Conservation (phyloP, 768 basidiomycete species). For the Boletus reticulatus region DNA sequence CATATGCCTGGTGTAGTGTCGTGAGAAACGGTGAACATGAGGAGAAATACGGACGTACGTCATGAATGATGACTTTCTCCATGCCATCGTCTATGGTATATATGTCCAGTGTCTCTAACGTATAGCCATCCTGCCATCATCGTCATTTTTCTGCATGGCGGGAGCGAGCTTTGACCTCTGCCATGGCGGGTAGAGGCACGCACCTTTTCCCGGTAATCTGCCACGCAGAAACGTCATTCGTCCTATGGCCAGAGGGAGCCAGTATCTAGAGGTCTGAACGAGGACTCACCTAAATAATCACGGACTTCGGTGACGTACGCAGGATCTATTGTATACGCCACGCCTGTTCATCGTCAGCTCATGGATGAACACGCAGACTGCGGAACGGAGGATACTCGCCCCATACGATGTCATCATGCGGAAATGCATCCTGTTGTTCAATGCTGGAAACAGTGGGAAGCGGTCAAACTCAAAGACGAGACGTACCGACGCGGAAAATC, state of each 20-base stretch:
- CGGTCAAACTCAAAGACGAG: not conserved
- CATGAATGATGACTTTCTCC: conserved; percentile 55
- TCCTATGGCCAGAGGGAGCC: not conserved
- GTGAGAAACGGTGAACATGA: not conserved
- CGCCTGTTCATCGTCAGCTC: conserved; percentile 41
- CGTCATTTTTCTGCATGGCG: not conserved
- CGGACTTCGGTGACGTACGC: conserved; percentile 70
- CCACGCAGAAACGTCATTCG: not conserved
- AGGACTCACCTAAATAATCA: conserved; percentile 70
- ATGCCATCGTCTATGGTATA: conserved; percentile 51
- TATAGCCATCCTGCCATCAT: conserved; percentile 77
- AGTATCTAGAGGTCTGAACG: not conserved
- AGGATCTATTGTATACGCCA: conserved; percentile 88
- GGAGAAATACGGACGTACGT: conserved; percentile 32
- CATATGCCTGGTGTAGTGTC: conserved; percentile 42
- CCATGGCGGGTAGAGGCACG: not conserved
- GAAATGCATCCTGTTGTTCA: conserved; percentile 28
- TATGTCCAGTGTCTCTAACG: conserved; percentile 73
- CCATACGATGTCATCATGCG: conserved; percentile 50
- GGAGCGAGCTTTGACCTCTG: not conserved
- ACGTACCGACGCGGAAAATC: conserved; percentile 64
- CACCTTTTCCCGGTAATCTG: conserved; percentile 87
- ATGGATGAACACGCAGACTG: not conserved
- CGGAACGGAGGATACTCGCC: conserved; percentile 40
- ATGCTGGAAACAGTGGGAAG: not conserved